Conservation (phyloP, 1,284 basidiomycete species). For the Baeospora myosura region DNA sequence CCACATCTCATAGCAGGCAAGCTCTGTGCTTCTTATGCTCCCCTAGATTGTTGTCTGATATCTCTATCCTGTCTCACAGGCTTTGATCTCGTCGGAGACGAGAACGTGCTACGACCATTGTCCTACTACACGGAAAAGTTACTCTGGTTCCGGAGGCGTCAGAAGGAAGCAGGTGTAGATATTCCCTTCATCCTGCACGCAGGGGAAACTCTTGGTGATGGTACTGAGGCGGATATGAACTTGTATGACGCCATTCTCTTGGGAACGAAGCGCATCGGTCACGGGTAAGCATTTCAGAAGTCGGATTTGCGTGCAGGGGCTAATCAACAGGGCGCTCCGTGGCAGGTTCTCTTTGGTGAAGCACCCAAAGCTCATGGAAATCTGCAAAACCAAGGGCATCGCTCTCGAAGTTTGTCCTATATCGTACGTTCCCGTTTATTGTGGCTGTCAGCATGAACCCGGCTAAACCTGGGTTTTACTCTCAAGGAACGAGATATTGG, state of each 20-base stretch:
- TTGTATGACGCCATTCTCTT: slow-evolving; percentile 73
- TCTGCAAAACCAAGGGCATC: slow-evolving; percentile 57
- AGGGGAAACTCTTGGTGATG: slow-evolving; percentile 72
- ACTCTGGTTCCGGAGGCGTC: slow-evolving; percentile 50
- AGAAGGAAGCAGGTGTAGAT: slow-evolving; percentile 50
- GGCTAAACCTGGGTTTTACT: slow-evolving; percentile 5
- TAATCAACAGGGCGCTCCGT: no score
- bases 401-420: slow-evolving; percentile 68
- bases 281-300: slow-evolving; percentile 42
- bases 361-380: slow-evolving; percentile 63
- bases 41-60: not conserved
- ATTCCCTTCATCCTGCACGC: slow-evolving; percentile 79
- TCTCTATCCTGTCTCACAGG: slow-evolving; percentile 30
- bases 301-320: slow-evolving; percentile 5
- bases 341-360: slow-evolving; percentile 62
- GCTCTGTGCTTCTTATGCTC: not conserved
- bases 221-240: slow-evolving; percentile 62
- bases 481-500: slow-evolving; percentile 60
- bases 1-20: slow-evolving; percentile 65
- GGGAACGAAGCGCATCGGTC: slow-evolving; percentile 73
- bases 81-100: slow-evolving; percentile 76
- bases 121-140: slow-evolving; percentile 59
- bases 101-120: slow-evolving; percentile 57
- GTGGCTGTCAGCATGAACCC: no score
- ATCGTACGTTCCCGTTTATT: slow-evolving; percentile 40